Conservation (phyloP, 108 stramenopile species). For the Chaetoceros tenuissimus region DNA sequence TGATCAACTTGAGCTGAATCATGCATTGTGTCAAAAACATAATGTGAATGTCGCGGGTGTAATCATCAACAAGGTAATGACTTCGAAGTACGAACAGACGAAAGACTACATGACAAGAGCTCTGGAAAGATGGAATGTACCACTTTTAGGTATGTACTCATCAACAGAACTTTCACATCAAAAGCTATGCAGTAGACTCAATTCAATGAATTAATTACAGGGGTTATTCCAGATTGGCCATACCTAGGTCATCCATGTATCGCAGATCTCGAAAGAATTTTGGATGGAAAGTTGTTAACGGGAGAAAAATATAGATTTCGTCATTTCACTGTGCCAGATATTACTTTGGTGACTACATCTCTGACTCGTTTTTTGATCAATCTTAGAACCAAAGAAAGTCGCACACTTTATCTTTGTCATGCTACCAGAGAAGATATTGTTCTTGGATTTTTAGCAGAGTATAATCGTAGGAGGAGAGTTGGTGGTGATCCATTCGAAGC, state of each 20-base stretch:
- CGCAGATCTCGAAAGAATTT: constrained; percentile 82
- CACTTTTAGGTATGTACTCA: too few relatives aligned
- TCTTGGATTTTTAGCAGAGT: constrained; percentile 85
- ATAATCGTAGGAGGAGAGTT: constrained; percentile 43
- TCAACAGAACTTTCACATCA: neutral
- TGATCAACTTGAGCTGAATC: constrained; percentile 93
- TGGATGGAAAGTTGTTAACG: constrained; percentile 57
- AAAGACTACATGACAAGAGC: constrained; percentile 72
- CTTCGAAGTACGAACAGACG: constrained; percentile 84
- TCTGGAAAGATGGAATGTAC: constrained; percentile 80
- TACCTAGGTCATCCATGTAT: constrained; percentile 87
- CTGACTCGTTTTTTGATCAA: constrained; percentile 82
- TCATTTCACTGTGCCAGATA: constrained; percentile 77
- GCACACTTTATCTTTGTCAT: constrained; percentile 92
- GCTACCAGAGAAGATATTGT: constrained; percentile 85
- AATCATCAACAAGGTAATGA: constrained; percentile 93
- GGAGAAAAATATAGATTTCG: constrained; percentile 67
- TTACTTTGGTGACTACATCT: constrained; percentile 84
- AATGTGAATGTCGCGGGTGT: constrained; percentile 88
- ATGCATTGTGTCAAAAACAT: constrained; percentile 72
- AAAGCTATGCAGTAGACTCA: neutral
- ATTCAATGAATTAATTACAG: too few relatives aligned
- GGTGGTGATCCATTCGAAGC: constrained; percentile 56
- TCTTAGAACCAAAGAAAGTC: constrained; percentile 51
- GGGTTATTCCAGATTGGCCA: constrained; percentile 86